Conservation (phyloP, 108 stramenopile genomes). For the Stephanodiscus minutulus region DNA sequence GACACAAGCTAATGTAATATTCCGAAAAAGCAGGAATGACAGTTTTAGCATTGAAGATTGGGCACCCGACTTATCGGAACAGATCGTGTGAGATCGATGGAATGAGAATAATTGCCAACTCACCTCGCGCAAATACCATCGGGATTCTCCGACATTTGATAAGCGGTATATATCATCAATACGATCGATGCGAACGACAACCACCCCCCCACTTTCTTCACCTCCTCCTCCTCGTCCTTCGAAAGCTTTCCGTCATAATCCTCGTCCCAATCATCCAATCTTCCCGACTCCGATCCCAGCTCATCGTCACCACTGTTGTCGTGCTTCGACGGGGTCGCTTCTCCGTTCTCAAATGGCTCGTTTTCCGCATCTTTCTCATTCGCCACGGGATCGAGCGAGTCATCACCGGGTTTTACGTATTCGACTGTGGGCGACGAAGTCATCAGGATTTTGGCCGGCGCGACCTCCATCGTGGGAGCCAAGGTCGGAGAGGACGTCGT, state of each 20-base stretch:
- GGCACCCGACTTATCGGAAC: background rate
- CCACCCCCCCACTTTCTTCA: conserved; percentile 62
- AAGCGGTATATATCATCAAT: conserved; percentile 72
- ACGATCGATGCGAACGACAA: conserved; percentile 61
- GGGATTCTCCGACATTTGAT: conserved; percentile 87
- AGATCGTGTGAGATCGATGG: background rate
- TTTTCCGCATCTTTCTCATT: conserved; percentile 32
- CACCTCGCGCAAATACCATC: conserved; percentile 79
- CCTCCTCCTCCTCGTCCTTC: conserved; percentile 66
- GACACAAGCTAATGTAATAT: conserved; percentile 25
- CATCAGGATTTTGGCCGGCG: background rate
- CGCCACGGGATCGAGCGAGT: conserved; percentile 34
- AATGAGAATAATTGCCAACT: background rate
- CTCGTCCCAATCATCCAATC: conserved; percentile 7
- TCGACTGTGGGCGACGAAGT: background rate
- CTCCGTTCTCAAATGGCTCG: conserved; percentile 34
- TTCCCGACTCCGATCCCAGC: too few species aligned
- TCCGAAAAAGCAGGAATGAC: background rate
- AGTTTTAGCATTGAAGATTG: conserved; percentile 16
- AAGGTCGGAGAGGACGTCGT: background rate
- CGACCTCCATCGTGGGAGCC: too few species aligned
- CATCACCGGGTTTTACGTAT: conserved; percentile 38
- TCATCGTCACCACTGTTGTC: conserved; percentile 6
- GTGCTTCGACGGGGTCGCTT: background rate
- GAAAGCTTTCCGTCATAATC: conserved; percentile 21